phyloP scores from a whole-genome alignment of 768 basidiomycete genomes.

The Amylocystis lapponica region DNA sequence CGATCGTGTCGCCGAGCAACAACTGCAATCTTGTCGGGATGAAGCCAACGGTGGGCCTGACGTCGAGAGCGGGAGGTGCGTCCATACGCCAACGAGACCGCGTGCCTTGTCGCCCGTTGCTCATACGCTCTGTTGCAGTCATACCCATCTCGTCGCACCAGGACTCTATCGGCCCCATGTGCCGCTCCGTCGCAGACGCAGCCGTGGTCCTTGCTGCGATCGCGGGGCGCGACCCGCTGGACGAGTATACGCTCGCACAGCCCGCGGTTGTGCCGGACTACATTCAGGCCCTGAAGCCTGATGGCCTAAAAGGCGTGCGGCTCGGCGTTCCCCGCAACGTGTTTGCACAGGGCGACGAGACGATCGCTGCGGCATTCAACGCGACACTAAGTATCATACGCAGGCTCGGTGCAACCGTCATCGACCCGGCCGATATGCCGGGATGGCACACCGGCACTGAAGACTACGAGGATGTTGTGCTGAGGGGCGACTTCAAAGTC shows the following conservation, averaged over 20 bases:
- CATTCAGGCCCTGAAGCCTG: conserved; percentile 41
- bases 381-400: conserved; percentile 32
- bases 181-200: conserved; percentile 29
- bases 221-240: conserved; percentile 36
- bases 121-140: conserved; percentile 21
- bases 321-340: conserved; percentile 39
- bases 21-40: conserved; percentile 37
- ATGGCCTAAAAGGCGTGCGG: conserved; percentile 41
- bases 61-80: conserved; percentile 30
- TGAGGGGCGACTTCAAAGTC: conserved; percentile 58
- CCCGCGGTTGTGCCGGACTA: conserved; percentile 50
- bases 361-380: conserved; percentile 45
- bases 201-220: conserved; percentile 35
- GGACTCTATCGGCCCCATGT: conserved; percentile 33
- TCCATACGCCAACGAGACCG: too few relatives aligned
- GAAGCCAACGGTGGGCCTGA: conserved; percentile 32
- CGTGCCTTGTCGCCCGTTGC: too few relatives aligned
- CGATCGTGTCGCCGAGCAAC: conserved; percentile 38
- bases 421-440: conserved; percentile 60
- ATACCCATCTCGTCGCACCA: conserved; percentile 38
- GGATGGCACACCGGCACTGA: too few relatives aligned
- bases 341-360: conserved; percentile 19
- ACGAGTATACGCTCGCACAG: conserved; percentile 36
- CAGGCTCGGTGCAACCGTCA: conserved; percentile 40
- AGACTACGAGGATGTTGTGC: conserved; percentile 50